These are phyloP conservation scores for Tolypocladium ophioglossoides DNA, from an alignment of 2,329 filamentous ascomycete species.

Conservation along the genomic window DNA sequence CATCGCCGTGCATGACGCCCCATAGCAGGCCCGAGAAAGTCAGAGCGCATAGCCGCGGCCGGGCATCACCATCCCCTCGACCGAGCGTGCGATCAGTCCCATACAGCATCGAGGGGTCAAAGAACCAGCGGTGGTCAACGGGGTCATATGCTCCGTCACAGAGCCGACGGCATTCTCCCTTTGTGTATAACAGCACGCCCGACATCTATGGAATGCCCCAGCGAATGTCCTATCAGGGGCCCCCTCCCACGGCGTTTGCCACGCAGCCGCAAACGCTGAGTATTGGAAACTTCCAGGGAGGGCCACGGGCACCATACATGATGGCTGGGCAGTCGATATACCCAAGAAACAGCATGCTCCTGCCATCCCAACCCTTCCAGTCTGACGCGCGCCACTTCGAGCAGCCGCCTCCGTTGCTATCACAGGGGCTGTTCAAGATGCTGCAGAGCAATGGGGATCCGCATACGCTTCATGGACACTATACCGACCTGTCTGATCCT, in stretches of 20 bases:
- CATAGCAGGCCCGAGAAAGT: conserved; percentile 51
- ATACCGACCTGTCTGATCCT: conserved; percentile 62
- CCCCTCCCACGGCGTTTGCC: conserved; percentile 23
- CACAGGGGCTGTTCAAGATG: conserved; percentile 62
- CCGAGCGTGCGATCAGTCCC: conserved; percentile 58
- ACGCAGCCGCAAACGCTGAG: conserved; percentile 39
- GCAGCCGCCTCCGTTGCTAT: conserved; percentile 51
- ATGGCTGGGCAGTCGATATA: conserved; percentile 41
- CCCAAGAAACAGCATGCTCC: conserved; percentile 46
- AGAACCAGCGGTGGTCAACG: conserved; percentile 69
- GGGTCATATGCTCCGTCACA: conserved; percentile 55
- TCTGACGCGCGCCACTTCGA: conserved; percentile 44
- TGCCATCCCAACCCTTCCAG: conserved; percentile 37
- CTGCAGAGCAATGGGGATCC: conserved; percentile 65
- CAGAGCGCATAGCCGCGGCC: conserved; percentile 54
- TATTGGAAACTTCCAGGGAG: conserved; percentile 43
- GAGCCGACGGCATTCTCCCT: conserved; percentile 46
- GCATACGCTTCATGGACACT: conserved; percentile 57
- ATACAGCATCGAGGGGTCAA: conserved; percentile 56
- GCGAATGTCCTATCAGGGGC: conserved; percentile 37
- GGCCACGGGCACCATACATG: conserved; percentile 45
- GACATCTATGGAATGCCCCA: conserved; percentile 48
- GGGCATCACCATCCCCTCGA: conserved; percentile 61
- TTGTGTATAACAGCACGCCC: conserved; percentile 50
- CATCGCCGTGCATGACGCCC: conserved; percentile 56